Conservation (phyloP, 305 asterid genomes). For the Coffea humblotiana region DNA sequence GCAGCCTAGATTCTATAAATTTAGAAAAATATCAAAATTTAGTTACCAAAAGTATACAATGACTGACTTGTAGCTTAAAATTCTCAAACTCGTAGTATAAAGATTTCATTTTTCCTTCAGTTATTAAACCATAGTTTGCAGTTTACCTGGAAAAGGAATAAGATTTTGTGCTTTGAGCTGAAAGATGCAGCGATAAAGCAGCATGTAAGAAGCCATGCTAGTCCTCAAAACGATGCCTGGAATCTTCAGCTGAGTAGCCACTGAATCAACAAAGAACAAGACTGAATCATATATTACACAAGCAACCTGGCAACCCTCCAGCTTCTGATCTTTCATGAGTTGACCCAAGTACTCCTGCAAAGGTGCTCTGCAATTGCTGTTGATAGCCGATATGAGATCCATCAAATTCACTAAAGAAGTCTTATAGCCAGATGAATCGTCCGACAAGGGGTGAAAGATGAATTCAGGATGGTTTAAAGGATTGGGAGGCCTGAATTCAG, state of each 20-base stretch:
- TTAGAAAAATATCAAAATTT: background rate
- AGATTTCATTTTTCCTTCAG: background rate
- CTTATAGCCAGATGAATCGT: background rate
- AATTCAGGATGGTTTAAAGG: too few species aligned
- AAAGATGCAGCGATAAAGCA: background rate
- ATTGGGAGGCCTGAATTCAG: too few species aligned
- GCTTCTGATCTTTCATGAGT: background rate
- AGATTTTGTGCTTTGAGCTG: constrained; percentile 7
- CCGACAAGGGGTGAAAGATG: background rate
- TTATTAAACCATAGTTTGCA: background rate
- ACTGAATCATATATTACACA: constrained; percentile 9
- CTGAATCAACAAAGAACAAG: constrained; percentile 4
- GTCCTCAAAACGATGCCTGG: constrained; percentile 12
- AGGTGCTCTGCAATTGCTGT: background rate
- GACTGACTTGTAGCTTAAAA: background rate
- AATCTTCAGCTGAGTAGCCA: constrained; percentile 8
- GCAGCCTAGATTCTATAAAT: constrained; percentile 6
- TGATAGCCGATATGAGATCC: background rate
- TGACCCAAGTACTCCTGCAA: background rate
- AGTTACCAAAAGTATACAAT: background rate
- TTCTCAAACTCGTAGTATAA: background rate
- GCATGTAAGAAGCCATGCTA: background rate
- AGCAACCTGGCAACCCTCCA: background rate
- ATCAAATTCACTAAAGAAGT: background rate
- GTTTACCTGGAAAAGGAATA: constrained; percentile 9